Percentiles rank a stretch among this genome's conserved stretches.
phyloP scores from a whole-genome alignment of 2,329 filamentous ascomycete species.

The Graphilbum fragrans region DNA sequence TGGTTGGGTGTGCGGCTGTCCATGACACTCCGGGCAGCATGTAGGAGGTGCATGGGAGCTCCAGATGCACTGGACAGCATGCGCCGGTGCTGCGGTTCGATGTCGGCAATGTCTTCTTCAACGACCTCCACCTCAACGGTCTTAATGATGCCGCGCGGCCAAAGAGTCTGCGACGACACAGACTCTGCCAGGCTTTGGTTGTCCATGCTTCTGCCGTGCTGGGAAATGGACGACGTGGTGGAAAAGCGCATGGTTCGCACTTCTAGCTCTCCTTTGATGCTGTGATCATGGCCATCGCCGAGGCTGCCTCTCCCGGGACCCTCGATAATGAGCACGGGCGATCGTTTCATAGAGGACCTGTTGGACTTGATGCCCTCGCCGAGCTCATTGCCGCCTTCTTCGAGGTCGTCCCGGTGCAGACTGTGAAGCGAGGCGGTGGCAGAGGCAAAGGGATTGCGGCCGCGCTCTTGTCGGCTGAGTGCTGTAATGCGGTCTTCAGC shows the following conservation, averaged over 20 bases:
- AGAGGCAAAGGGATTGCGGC: slow-evolving; percentile 4
- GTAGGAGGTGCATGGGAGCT: neutral
- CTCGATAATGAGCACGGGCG: slow-evolving; percentile 16
- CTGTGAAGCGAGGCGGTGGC: slow-evolving; percentile 6
- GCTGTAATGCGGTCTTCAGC: neutral
- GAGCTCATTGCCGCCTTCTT: neutral
- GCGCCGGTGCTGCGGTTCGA: slow-evolving; percentile 8
- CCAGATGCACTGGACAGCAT: neutral
- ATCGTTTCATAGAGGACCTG: slow-evolving; percentile 9
- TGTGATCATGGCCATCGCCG: no score
- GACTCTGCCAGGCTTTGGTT: slow-evolving; percentile 1
- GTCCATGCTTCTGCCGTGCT: neutral
- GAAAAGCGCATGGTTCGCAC: neutral
- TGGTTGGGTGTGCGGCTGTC: neutral
- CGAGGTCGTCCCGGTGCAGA: neutral
- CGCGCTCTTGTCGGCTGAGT: slow-evolving; percentile 9
- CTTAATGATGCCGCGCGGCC: slow-evolving; percentile 25
- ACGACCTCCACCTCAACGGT: slow-evolving; percentile 23
- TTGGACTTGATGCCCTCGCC: neutral
- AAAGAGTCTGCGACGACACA: slow-evolving; percentile 14
- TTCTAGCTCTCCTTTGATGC: neutral
- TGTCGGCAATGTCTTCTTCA: slow-evolving; percentile 18
- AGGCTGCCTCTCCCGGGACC: slow-evolving; percentile 12
- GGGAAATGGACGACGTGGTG: neutral
- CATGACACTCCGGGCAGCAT: no score